phyloP scores from a whole-genome alignment of 2,329 filamentous ascomycete genomes.

The Lachnellula occidentalis region DNA sequence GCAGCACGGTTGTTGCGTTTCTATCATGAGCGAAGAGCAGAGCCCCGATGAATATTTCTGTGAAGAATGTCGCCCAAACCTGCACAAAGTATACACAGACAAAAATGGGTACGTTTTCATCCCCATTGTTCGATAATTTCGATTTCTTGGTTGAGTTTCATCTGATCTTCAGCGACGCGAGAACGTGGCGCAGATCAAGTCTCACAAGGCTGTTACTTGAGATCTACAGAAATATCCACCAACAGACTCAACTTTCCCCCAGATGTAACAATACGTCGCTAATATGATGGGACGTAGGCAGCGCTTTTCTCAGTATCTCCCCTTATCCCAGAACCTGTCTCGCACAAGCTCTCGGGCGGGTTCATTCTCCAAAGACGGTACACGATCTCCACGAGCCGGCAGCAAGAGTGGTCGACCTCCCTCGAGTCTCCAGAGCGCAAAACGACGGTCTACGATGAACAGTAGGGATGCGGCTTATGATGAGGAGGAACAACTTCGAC shows the following conservation, averaged over 20 bases:
- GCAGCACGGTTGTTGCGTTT: slow-evolving; percentile 97
- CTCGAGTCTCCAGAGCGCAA: slow-evolving; percentile 42
- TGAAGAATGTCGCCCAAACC: slow-evolving; percentile 85
- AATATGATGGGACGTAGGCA: slow-evolving; percentile 44
- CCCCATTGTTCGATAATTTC: slow-evolving; percentile 16
- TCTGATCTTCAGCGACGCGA: slow-evolving; percentile 27
- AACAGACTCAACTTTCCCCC: slow-evolving; percentile 7
- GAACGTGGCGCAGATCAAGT: slow-evolving; percentile 31
- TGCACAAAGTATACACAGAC: slow-evolving; percentile 78
- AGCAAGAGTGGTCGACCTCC: slow-evolving; percentile 50
- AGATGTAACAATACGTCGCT: slow-evolving; percentile 28
- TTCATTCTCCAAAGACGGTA: slow-evolving; percentile 59
- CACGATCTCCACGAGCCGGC: slow-evolving; percentile 45
- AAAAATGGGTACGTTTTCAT: slow-evolving; percentile 69
- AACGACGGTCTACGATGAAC: slow-evolving; percentile 94
- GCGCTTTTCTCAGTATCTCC: slow-evolving; percentile 62
- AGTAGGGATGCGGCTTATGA: slow-evolving; percentile 93
- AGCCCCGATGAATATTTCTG: slow-evolving; percentile 98
- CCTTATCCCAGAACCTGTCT: slow-evolving; percentile 49
- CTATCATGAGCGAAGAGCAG: slow-evolving; percentile 88
- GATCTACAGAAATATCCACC: slow-evolving; percentile 7
- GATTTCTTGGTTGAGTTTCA: slow-evolving; percentile 12
- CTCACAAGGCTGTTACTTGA: slow-evolving; percentile 30
- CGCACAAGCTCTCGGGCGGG: slow-evolving; percentile 55
- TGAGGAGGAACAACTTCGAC: slow-evolving; percentile 82